Evolutionary conservation across 495 filamentous ascomycete species (phyloP), one percentile per base, ranked within the genome.

Genomic region (Acidiella bohemica): DNA sequence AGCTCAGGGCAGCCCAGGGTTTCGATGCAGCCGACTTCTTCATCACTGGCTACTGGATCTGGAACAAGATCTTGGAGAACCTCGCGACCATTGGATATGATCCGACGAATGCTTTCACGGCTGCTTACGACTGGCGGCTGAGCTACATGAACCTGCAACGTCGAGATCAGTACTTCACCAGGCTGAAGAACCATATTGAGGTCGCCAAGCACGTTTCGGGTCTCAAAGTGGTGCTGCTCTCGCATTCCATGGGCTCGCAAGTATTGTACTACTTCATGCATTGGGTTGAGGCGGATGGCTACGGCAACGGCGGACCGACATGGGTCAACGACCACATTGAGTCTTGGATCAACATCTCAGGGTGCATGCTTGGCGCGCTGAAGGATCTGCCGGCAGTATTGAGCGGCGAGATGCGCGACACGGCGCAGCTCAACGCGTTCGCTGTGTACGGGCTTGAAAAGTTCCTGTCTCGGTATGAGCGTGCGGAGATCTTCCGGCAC

Each of bases 11-110:
- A 17, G 87, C 92, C 0, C 92, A 96, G 59, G 90, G 90, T 3
- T 97, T 97, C 55, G 90, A 97, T 59, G 92, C 90, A 6, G 85
- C 90, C n/a, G 90, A 97, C 64, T 95, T 96, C 60, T 86, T 85
- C 57, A 81, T 82, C 51, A 82, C 72, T 21, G 78, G 79, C 7
- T 97, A 97, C 59, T 97, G 90, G 90, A 95, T 97, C 44, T 97
- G 92, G 90, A 93, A 80, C 53, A 97, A 97, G 62, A 94, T 97
- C 38, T 61, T 97, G 19, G 88, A 97, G 55, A 96, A 97, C 53
- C 65, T 97, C 35, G 90, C 90, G 1, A 86, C 81, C 1, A 80
- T 97, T 44, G 92, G 90, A 14, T 96, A 96, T 60, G 92, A 97
- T 51, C 86, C 90, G 21, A 90, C 82, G 11, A 95, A 92, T 57